phyloP scores from a whole-genome alignment of 176 grass and related monocot species.

The Thinopyrum elongatum region DNA sequence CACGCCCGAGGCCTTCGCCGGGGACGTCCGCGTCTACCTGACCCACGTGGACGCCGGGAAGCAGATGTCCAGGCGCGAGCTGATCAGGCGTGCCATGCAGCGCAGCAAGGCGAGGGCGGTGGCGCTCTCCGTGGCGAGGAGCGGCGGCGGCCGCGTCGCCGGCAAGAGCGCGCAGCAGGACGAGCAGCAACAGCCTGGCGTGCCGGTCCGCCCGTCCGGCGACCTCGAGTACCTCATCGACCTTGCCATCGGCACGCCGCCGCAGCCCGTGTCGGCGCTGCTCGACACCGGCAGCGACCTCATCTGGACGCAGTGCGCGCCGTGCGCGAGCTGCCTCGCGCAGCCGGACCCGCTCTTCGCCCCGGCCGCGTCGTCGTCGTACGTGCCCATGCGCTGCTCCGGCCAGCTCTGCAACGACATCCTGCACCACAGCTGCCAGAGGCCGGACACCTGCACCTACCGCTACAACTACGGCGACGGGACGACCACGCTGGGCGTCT shows the following conservation, averaged over 20 bases:
- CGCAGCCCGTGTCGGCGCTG: slow-evolving; percentile 39
- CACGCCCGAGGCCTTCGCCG: neutral
- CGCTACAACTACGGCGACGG: slow-evolving; percentile 59
- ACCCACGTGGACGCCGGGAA: slow-evolving; percentile 49
- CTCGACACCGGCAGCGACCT: slow-evolving; percentile 81
- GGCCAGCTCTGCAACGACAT: slow-evolving; percentile 49
- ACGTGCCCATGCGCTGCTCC: slow-evolving; percentile 46
- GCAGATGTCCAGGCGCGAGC: slow-evolving; percentile 41
- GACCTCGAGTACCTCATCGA: slow-evolving; percentile 54
- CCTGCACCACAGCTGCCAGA: slow-evolving; percentile 33
- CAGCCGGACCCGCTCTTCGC: slow-evolving; percentile 53
- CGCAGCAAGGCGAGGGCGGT: slow-evolving; percentile 45
- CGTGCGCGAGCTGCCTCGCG: slow-evolving; percentile 47
- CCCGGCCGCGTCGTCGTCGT: slow-evolving; percentile 52
- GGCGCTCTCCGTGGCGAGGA: slow-evolving; percentile 35
- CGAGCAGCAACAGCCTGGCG: neutral
- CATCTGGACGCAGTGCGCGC: slow-evolving; percentile 84
- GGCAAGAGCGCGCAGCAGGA: neutral
- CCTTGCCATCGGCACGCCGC: slow-evolving; percentile 62
- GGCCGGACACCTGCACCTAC: slow-evolving; percentile 49
- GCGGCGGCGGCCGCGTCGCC: neutral
- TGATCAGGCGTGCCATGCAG: slow-evolving; percentile 41
- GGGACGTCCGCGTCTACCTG: slow-evolving; percentile 29
- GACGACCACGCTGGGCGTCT: slow-evolving; percentile 40
- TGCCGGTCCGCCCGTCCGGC: slow-evolving; percentile 39